These are phyloP conservation scores for Dioscorea zingiberensis DNA, from an alignment of 106 monocot species.

Conservation along the genomic window DNA sequence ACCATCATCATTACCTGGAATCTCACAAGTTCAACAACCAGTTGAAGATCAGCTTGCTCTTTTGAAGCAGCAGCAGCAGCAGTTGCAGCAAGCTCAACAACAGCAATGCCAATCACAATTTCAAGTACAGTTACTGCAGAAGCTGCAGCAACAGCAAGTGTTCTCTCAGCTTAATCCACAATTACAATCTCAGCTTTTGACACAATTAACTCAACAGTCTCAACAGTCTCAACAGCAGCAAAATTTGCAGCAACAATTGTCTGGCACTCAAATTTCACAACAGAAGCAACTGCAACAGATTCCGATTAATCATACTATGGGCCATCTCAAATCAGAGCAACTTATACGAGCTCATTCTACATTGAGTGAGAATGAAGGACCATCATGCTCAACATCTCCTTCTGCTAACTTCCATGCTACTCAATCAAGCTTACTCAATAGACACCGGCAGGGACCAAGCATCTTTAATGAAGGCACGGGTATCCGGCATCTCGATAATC, in stretches of 20 bases:
- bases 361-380: slow-evolving; percentile 21
- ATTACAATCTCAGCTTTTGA: slow-evolving; percentile 26
- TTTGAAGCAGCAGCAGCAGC: slow-evolving; percentile 46
- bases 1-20: slow-evolving; percentile 24
- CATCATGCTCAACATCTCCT: slow-evolving; percentile 48
- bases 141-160: slow-evolving; percentile 65
- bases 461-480: slow-evolving; percentile 15
- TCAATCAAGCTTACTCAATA: slow-evolving; percentile 21
- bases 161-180: slow-evolving; percentile 60
- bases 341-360: slow-evolving; percentile 36
- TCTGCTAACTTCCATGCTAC: slow-evolving; percentile 21
- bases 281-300: slow-evolving; percentile 19
- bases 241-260: slow-evolving; percentile 3
- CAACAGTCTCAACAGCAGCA: slow-evolving; percentile 26
- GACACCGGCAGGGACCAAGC: slow-evolving; percentile 26
- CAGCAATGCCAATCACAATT: slow-evolving; percentile 32
- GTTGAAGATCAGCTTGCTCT: slow-evolving; percentile 35
- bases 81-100: slow-evolving; percentile 16
- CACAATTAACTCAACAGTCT: slow-evolving; percentile 28
- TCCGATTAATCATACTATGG: slow-evolving; percentile 3
- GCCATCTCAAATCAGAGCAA: slow-evolving; percentile 21
- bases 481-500: slow-evolving; percentile 17
- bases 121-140: slow-evolving; percentile 70
- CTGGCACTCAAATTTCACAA: not conserved
- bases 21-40: slow-evolving; percentile 40